phyloP scores from a whole-genome alignment of 169 alveolate species.

The Plasmodium yoelii region DNA sequence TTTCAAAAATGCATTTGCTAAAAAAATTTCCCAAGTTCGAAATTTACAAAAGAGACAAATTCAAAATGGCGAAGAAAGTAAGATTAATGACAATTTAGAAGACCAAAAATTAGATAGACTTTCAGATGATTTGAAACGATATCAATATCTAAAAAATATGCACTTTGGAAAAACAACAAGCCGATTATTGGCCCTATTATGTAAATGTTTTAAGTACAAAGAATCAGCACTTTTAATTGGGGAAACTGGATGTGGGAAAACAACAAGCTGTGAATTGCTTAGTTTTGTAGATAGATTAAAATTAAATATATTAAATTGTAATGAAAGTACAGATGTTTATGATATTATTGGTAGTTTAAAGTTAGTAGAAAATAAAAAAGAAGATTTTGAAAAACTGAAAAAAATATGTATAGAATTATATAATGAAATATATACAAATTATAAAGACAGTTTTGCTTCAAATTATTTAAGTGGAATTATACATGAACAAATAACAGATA shows the following conservation, averaged over 20 bases:
- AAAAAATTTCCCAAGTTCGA: slow-evolving; percentile 2
- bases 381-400: slow-evolving; percentile 55
- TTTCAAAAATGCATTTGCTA: slow-evolving; percentile 27
- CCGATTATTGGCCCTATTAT: slow-evolving; percentile 91
- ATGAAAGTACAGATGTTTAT: slow-evolving; percentile 97
- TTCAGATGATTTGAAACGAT: slow-evolving; percentile 56
- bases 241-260: slow-evolving; percentile 99
- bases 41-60: not conserved
- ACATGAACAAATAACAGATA: slow-evolving; percentile 55
- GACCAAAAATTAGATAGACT: not conserved
- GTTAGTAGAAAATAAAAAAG: slow-evolving; percentile 86
- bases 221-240: slow-evolving; percentile 99
- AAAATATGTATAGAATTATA: slow-evolving; percentile 69
- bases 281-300: slow-evolving; percentile 84
- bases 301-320: slow-evolving; percentile 93
- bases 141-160: slow-evolving; percentile 63
- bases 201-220: slow-evolving; percentile 92
- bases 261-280: slow-evolving; percentile 94
- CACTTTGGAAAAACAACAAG: slow-evolving; percentile 83
- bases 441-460: slow-evolving; percentile 38
- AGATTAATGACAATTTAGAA: slow-evolving; percentile 12
- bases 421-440: slow-evolving; percentile 26
- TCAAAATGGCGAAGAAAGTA: not conserved
- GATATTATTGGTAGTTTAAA: slow-evolving; percentile 97
- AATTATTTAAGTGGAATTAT: slow-evolving; percentile 59